Evolutionary conservation across 1,284 basidiomycete species (phyloP), one percentile per base, ranked within the genome.

Genomic region (Marasmius oreades): DNA sequence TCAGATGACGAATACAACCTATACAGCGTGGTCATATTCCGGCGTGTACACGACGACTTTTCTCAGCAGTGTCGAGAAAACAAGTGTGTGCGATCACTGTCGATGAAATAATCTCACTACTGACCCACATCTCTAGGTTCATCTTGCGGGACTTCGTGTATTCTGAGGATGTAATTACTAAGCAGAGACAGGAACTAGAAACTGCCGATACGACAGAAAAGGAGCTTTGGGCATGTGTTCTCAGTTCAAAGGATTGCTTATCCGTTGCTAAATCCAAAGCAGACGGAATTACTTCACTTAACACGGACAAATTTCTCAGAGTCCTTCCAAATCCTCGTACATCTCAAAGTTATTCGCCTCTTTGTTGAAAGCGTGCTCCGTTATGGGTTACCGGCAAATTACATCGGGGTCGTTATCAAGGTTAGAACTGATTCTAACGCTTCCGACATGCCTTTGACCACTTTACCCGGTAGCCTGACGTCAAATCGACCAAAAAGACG

Each of bases 291-390:
- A 2, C 77, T 99, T n/a, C 85, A 93, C 61, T 73, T 99, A 44
- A 87, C 95, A 28, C 81, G 97, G 59, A 97, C 93, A 58, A 98
- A 97, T 75, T 99, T 99, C 70, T 95, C 93, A 5, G 97, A 99
- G 73, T 87, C 95, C 2, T 95, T 95, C 76, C 94, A 99, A 72
- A 82, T 96, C 33, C 80, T 98, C 18, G 90, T 95, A 1, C 97
- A 99, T 68, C 78, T 99, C 61, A 98, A 99, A 74, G 83, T 98
- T 55, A 72, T 98, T 22, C 86, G 94, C 24, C 78, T 96, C 10
- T 98, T 95, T 66, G 88, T 97, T 14, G 97, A 99, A 75, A 96
- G 93, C 61, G 95, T 98, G 12, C 80, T 99, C 43, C 83, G 96
- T 61, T 99, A 96, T 69, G 97, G 97, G 59, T 77, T 99, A 28